Base-by-base conservation (phyloP, 192 early-diverging fungal genomes). In the Obelidium mucronatum region DNA sequence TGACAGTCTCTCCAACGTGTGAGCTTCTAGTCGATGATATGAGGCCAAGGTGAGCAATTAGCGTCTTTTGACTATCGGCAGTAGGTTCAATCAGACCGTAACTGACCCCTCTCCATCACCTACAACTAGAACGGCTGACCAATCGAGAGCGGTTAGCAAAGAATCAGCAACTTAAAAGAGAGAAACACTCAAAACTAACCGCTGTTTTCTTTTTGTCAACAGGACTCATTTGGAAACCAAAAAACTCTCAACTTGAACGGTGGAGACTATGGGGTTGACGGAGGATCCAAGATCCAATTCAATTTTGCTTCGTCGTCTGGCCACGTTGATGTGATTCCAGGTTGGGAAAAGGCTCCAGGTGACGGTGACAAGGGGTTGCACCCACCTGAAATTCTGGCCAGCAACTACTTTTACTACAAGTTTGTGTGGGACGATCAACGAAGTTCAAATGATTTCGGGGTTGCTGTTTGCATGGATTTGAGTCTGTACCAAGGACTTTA, bases 351-450 rank as follows among this genome's bases (percentile, higher is more conserved):
- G 19, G 48, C 3, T 26, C 35, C 70, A 13, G 35, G 2, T 28
- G 28, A 67, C 64, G 35, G 44, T 8, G 74, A 76, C 37, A 15
- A 62, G 0, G 48, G 17, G 2, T 33, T 76, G 34, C 74, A 76
- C 37, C 74, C 74, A 1, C 40, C 35, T 28, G 52, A 66, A 1
- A 64, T 67, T 28, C 33, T 55, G 0, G 74, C 64, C 0, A 53
- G 15, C 40, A 76, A 76, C 64, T 76, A 76, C 74, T 67, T 76
- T 28, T 76, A 66, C 74, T 76, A 67, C 39, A 76, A 76, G 39
- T 64, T 76, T 40, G 54, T 72, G 24, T 72, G 69, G 69, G 69
- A 72, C 69, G 69, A 58, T 40, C 69, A 72, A 37, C 22, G 22
- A 8, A 39, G 1, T 19, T 35, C 30, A 22, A 72, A 17, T n/a